Conservation (phyloP, 1,284 basidiomycete species). For the Cerioporus squamosus region DNA sequence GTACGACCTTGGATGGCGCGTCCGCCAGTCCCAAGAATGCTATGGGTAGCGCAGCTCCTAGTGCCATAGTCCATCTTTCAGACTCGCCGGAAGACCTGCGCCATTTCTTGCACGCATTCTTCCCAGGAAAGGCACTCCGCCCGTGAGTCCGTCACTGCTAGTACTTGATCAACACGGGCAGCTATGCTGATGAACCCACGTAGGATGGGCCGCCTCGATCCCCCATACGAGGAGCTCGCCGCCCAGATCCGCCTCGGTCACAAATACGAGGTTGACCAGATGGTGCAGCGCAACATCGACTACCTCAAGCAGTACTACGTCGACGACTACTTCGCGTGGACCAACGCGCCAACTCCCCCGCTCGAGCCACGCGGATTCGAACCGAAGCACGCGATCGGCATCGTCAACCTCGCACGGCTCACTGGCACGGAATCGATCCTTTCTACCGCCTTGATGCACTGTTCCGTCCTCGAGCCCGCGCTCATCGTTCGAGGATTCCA, state of each 20-base stretch:
- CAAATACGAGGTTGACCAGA: conserved; percentile 9
- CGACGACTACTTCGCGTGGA: background rate
- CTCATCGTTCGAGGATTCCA: conserved; percentile 7
- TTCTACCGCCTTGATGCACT: conserved; percentile 14
- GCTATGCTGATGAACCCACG: background rate
- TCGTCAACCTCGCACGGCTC: conserved; percentile 19
- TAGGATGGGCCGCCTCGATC: background rate
- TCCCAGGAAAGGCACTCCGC: conserved; percentile 8
- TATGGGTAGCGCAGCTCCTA: background rate
- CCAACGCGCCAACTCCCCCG: background rate
- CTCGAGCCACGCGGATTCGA: conserved; percentile 7
- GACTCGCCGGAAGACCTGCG: conserved; percentile 11
- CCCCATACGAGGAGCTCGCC: background rate
- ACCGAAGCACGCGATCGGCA: conserved; percentile 12
- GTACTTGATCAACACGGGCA: background rate
- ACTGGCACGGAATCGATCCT: conserved; percentile 4
- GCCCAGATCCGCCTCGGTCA: conserved; percentile 5
- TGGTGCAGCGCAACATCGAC: conserved; percentile 1
- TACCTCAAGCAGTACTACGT: conserved; percentile 12
- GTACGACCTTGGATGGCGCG: background rate
- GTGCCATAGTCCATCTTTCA: conserved; percentile 7
- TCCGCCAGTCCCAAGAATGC: background rate
- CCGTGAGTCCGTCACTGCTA: background rate
- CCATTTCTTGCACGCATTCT: conserved; percentile 3
- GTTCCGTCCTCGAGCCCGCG: conserved; percentile 7